These are phyloP conservation scores for Apophysomyces ossiformis DNA, from an alignment of 371 early-diverging fungal species.

Conservation along the genomic window DNA sequence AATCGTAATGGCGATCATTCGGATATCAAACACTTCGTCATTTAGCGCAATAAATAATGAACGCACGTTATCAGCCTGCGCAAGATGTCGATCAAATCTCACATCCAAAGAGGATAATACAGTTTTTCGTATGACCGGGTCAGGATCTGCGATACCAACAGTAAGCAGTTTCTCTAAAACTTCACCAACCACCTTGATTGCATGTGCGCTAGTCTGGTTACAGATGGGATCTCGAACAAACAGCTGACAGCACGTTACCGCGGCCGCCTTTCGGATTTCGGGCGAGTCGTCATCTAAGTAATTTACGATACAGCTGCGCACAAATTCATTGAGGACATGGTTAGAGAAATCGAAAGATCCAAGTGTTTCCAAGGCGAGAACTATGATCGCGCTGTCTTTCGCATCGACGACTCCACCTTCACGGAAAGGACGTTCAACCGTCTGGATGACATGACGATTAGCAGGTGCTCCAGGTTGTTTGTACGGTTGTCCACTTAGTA, in stretches of 20 bases:
- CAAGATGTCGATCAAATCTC: conserved; percentile 88
- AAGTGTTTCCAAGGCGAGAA: conserved; percentile 87
- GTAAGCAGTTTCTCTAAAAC: conserved; percentile 87
- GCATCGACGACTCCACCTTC: conserved; percentile 55
- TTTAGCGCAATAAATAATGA: conserved; percentile 90
- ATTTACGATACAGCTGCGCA: conserved; percentile 83
- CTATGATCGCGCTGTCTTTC: conserved; percentile 78
- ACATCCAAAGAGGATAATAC: conserved; percentile 82
- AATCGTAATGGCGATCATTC: conserved; percentile 83
- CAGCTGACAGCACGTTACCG: conserved; percentile 87
- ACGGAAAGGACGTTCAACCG: conserved; percentile 50
- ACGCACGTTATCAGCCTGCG: conserved; percentile 91
- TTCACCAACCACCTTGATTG: conserved; percentile 88
- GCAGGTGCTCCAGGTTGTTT: conserved; percentile 81
- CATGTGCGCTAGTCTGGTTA: conserved; percentile 81
- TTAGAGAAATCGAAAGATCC: conserved; percentile 87
- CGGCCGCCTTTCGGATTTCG: conserved; percentile 87
- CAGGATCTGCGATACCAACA: conserved; percentile 92
- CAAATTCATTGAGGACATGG: conserved; percentile 89
- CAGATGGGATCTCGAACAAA: conserved; percentile 78
- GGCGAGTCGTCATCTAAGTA: conserved; percentile 88
- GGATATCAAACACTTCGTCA: conserved; percentile 92
- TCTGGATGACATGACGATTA: conserved; percentile 41
- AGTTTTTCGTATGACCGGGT: conserved; percentile 79
- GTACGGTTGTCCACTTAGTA: conserved; percentile 86